Evolutionary conservation across 495 filamentous ascomycete species (phyloP).

Genomic region (Annulohypoxylon bovei): DNA sequence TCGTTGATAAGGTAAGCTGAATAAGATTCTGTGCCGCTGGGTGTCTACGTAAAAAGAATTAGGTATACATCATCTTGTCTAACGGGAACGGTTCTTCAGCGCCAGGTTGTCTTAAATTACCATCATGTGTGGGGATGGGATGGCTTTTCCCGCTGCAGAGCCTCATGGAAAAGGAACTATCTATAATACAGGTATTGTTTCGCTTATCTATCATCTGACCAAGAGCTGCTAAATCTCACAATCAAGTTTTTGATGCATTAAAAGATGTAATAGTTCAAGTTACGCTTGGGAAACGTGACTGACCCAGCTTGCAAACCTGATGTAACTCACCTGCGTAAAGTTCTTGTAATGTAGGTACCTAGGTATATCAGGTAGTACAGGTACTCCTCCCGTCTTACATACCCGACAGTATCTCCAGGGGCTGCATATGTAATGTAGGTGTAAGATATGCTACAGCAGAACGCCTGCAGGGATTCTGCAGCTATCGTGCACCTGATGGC

Average conservation of each 20-base stretch:
- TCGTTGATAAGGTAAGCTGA: constrained; percentile 2
- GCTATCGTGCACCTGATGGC: background rate
- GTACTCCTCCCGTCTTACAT: constrained; percentile 4
- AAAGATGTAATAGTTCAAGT: background rate
- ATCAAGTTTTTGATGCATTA: background rate
- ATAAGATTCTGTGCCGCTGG: constrained; percentile 11
- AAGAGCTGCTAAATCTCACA: background rate
- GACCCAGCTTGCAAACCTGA: background rate
- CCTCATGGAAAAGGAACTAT: constrained; percentile 6
- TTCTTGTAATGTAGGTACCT: background rate
- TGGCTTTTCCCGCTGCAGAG: constrained; percentile 10
- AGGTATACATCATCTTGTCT: background rate
- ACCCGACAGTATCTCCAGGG: background rate
- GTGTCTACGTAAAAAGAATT: background rate
- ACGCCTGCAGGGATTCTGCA: constrained; percentile 6
- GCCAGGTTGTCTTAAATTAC: background rate
- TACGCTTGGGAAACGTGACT: background rate
- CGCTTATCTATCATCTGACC: background rate
- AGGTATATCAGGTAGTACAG: too few species aligned
- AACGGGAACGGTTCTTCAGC: constrained; percentile 5
- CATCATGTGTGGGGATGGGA: background rate
- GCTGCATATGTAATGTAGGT: background rate
- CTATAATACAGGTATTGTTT: background rate
- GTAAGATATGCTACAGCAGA: background rate
- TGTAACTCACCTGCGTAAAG: background rate